Base-by-base conservation (phyloP, 2,329 filamentous ascomycete genomes). In the Epichloe gansuensis region DNA sequence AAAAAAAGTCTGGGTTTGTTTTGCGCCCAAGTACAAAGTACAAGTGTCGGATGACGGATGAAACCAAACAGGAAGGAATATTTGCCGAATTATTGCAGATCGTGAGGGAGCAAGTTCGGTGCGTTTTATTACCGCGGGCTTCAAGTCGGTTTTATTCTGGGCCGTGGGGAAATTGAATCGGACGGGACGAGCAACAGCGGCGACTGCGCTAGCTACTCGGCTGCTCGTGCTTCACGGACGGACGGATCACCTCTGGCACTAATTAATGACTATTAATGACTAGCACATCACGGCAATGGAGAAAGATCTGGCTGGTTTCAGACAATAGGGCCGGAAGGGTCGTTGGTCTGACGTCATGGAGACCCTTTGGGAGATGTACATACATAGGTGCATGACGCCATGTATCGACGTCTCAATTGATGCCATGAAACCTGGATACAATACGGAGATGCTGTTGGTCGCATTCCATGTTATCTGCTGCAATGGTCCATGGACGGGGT, bases 331-430 rank as follows among this genome's bases (percentile, higher is more conserved):
- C 36, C 15, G 12, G 42, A 27, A 3, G 42, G 21, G 42, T 50
- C 44, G 45, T n/a, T 27, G 17, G 8, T 27, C 47, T 61, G 59
- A 60, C 59, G 59, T 60, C 59, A 61, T 57, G 44, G 54, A 56
- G 51, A 51, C 46, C 48, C 51, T 54, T 40, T 41, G 54, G 38
- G 41, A 54, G 51, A 52, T 50, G 52, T 45, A 21, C 17, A 21
- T 45, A 21, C 17, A 21, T 2, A 39, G 47, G 27, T 52, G 55
- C 50, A 56, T 56, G 57, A 54, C 54, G 55, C 55, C 52, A 53
- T 53, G 50, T 31, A 8, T 31, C 42, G 5, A 31, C 12, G 11
- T 45, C 23, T 36, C 21, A 21, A 27, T 21, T 7, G 17, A 9
- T 25, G 44, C 12, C 17, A 34, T 35, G 12, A 46, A 34, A 4